phyloP scores from a whole-genome alignment of 2,329 filamentous ascomycete species.

The Sclerotinia spermophila region DNA sequence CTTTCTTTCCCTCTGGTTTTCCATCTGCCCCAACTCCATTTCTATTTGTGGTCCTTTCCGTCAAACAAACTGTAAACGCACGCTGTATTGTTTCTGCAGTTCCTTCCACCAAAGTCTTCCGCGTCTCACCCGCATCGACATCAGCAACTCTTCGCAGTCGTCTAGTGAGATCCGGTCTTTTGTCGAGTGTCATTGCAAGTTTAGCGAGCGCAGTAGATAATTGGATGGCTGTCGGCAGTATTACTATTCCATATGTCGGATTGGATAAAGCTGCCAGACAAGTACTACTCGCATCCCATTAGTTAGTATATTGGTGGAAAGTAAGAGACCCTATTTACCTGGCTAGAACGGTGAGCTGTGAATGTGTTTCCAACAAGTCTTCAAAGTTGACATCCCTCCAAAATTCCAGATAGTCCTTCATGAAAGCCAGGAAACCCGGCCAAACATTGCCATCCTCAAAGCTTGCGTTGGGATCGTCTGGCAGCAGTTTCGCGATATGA shows the following conservation, averaged over 20 bases:
- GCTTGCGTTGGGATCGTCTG: constrained; percentile 59
- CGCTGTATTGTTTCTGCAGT: constrained; percentile 87
- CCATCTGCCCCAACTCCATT: constrained; percentile 50
- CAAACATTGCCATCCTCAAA: constrained; percentile 66
- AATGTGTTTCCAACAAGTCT: constrained; percentile 71
- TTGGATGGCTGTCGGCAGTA: constrained; percentile 79
- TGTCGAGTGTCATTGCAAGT: constrained; percentile 80
- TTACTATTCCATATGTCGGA: constrained; percentile 71
- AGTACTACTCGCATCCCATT: constrained; percentile 50
- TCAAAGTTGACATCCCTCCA: constrained; percentile 76
- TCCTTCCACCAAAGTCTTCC: constrained; percentile 77
- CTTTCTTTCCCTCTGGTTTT: constrained; percentile 76
- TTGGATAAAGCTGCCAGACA: constrained; percentile 80
- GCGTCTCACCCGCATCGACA: constrained; percentile 60
- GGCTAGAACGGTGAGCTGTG: constrained; percentile 67
- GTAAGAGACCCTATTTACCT: constrained; percentile 53
- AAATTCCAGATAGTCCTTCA: constrained; percentile 77
- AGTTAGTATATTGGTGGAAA: constrained; percentile 19
- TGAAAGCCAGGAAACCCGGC: constrained; percentile 73
- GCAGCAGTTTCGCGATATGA: constrained; percentile 61
- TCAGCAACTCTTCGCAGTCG: constrained; percentile 51
- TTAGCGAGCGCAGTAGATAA: constrained; percentile 76
- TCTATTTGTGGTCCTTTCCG: constrained; percentile 67
- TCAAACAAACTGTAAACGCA: constrained; percentile 85
- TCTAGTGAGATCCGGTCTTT: constrained; percentile 71